These are phyloP conservation scores for Backusella tuberculispora DNA, from an alignment of 192 early-diverging fungal species.

Conservation along the genomic window DNA sequence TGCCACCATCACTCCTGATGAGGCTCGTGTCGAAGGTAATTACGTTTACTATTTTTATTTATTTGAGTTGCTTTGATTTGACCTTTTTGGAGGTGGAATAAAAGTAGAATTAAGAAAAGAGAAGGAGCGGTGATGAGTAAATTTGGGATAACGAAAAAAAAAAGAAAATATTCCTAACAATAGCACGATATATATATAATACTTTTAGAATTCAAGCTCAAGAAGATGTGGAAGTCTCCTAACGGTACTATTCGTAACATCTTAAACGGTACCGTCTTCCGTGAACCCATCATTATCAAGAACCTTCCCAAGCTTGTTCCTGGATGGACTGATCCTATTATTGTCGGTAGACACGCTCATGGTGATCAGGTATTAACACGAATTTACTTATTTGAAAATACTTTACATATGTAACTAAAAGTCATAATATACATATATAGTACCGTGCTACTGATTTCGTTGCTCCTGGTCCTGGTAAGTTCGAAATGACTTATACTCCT, in stretches of 20 bases:
- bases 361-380: conserved; percentile 79
- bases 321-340: conserved; percentile 93
- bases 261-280: conserved; percentile 96
- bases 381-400: neutral
- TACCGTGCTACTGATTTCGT: conserved; percentile 98
- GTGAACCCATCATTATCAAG: conserved; percentile 94
- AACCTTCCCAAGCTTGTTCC: conserved; percentile 93
- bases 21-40: conserved; percentile 79
- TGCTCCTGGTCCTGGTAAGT: conserved; percentile 85
- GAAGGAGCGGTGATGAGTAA: neutral
- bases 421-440: conserved; percentile 60
- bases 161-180: neutral
- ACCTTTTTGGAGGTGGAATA: neutral
- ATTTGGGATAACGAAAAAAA: neutral
- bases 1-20: conserved; percentile 97
- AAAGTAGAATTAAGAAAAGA: too few species aligned
- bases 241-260: conserved; percentile 98
- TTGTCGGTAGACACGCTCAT: conserved; percentile 95
- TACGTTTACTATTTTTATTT: neutral
- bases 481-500: conserved; percentile 91
- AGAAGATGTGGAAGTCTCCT: conserved; percentile 98
- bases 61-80: too few species aligned
- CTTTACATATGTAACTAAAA: neutral
- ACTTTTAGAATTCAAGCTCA: conserved; percentile 82
- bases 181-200: neutral